Conservation (phyloP, 2,329 filamentous ascomycete genomes). For the Thielaviopsis euricoi region DNA sequence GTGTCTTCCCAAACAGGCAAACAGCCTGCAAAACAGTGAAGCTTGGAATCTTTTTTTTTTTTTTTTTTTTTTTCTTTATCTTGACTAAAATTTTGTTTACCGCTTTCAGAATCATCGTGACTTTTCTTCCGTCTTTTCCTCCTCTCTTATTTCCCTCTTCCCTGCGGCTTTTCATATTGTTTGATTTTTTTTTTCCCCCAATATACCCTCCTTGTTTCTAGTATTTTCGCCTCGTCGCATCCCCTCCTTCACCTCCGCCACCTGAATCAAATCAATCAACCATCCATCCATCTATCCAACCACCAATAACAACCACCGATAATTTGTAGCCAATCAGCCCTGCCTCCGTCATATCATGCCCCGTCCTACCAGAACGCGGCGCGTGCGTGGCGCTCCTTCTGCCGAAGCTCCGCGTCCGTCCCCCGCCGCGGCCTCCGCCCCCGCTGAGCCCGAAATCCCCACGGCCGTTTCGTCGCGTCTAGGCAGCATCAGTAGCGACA, state of each 20-base stretch:
- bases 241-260: neutral
- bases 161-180: too few relatives aligned
- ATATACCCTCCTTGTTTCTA: too few relatives aligned
- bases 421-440: neutral
- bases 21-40: too few relatives aligned
- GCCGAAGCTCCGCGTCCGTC: slow-evolving; percentile 3
- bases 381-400: slow-evolving; percentile 10
- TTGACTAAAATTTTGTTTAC: too few relatives aligned
- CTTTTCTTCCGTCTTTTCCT: neutral
- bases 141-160: neutral
- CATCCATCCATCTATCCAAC: too few relatives aligned
- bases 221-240: neutral
- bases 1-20: too few relatives aligned
- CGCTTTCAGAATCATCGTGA: too few relatives aligned
- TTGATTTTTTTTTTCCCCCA: too few relatives aligned
- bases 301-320: too few relatives aligned
- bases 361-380: slow-evolving; percentile 12
- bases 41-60: neutral
- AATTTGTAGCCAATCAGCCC: too few relatives aligned
- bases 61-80: neutral
- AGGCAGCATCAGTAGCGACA: slow-evolving; percentile 9
- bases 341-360: too few relatives aligned
- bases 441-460: neutral
- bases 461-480: slow-evolving; percentile 15
- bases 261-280: neutral